phyloP scores from a whole-genome alignment of 371 early-diverging fungal genomes.

The Fennellomyces sp. region DNA sequence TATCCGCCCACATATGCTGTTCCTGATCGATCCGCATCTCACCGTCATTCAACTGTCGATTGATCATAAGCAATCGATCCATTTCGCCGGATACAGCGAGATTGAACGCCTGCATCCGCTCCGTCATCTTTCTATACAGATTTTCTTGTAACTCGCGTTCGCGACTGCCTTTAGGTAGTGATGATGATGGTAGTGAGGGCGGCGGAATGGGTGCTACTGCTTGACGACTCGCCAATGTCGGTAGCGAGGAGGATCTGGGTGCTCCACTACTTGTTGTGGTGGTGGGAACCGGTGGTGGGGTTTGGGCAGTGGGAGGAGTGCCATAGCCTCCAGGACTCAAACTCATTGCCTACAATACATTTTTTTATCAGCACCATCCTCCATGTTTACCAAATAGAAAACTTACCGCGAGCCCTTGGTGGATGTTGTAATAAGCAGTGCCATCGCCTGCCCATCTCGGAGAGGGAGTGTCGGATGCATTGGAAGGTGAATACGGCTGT shows the following conservation, averaged over 20 bases:
- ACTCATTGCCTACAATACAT: constrained; percentile 26
- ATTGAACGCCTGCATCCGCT: constrained; percentile 47
- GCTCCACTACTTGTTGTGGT: constrained; percentile 5
- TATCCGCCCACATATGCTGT: constrained; percentile 50
- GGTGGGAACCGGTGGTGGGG: constrained; percentile 13
- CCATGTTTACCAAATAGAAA: background rate
- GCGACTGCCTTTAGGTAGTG: constrained; percentile 1
- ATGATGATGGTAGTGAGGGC: constrained; percentile 1
- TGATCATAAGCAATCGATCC: constrained; percentile 56
- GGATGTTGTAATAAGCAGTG: constrained; percentile 47
- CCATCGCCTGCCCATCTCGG: constrained; percentile 38
- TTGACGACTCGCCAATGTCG: constrained; percentile 8
- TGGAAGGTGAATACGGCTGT: constrained; percentile 18
- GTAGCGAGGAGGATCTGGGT: constrained; percentile 31
- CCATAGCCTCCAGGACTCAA: constrained; percentile 19
- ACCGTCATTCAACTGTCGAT: constrained; percentile 68
- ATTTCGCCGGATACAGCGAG: constrained; percentile 54
- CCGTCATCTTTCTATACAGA: constrained; percentile 47
- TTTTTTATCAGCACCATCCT: background rate
- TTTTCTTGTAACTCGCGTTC: constrained; percentile 22
- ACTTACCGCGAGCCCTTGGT: constrained; percentile 44
- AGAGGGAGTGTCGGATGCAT: constrained; percentile 16
- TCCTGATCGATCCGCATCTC: constrained; percentile 64
- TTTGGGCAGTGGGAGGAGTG: background rate
- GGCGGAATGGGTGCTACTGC: constrained; percentile 6